Evolutionary conservation across 2,329 filamentous ascomycete species (phyloP).

Genomic region (Penicillium crustosum): DNA sequence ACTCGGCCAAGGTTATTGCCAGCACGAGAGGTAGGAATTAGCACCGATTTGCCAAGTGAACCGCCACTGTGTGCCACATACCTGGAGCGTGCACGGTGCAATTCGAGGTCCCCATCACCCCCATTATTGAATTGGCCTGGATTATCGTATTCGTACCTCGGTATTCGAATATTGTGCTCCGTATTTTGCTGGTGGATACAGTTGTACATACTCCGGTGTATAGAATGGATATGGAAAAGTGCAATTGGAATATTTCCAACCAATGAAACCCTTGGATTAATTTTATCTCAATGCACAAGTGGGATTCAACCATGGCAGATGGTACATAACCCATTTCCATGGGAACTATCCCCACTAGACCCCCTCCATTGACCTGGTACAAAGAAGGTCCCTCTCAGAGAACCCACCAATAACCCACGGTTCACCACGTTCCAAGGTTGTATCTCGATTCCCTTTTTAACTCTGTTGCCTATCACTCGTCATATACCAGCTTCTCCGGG

Average conservation of each 20-base stretch:
- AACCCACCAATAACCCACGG: background rate
- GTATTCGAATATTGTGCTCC: too few species aligned
- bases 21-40: background rate
- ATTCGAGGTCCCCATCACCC: background rate
- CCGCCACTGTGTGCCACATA: background rate
- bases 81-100: background rate
- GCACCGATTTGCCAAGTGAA: conserved; percentile 6
- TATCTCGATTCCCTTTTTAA: background rate
- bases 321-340: background rate
- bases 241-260: background rate
- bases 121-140: background rate
- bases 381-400: too few species aligned
- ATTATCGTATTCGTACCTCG: background rate
- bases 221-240: background rate
- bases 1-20: background rate
- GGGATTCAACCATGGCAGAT: too few species aligned
- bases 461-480: background rate
- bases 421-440: background rate
- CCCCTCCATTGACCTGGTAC: too few species aligned
- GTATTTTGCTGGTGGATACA: background rate
- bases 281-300: too few species aligned
- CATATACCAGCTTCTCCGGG: background rate
- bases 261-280: background rate
- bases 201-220: too few species aligned
- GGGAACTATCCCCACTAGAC: background rate